phyloP scores from a whole-genome alignment of 768 basidiomycete genomes.

The Sarcodon sp. region DNA sequence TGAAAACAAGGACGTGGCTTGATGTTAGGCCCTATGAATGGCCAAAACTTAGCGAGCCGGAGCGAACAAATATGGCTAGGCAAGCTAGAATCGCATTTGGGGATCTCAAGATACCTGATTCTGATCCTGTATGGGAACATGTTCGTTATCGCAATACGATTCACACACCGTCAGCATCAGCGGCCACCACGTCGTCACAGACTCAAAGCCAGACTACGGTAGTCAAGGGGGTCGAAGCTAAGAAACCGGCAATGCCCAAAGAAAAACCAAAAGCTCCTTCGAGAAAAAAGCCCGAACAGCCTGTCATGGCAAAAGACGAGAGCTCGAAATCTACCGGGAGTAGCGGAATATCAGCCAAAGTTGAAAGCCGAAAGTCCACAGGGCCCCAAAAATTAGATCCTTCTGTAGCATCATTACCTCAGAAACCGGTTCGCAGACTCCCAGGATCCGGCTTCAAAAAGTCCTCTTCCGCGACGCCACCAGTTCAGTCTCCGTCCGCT shows the following conservation, averaged over 20 bases:
- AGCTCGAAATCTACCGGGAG: constrained; percentile 15
- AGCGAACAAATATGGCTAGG: constrained; percentile 36
- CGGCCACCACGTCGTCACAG: background rate
- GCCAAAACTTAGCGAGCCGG: constrained; percentile 32
- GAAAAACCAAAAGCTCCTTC: constrained; percentile 8
- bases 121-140: constrained; percentile 52
- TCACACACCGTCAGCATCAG: constrained; percentile 2
- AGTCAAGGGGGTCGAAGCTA: constrained; percentile 15
- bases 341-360: background rate
- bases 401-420: constrained; percentile 9
- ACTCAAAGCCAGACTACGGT: background rate
- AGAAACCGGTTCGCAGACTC: constrained; percentile 16
- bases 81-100: constrained; percentile 36
- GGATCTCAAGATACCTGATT: constrained; percentile 40
- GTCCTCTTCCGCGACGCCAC: constrained; percentile 11
- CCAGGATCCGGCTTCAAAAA: constrained; percentile 40
- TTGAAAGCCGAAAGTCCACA: constrained; percentile 12
- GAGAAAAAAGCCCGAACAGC: constrained; percentile 8
- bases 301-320: constrained; percentile 36
- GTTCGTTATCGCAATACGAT: constrained; percentile 21
- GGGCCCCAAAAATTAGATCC: constrained; percentile 5
- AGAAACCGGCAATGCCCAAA: constrained; percentile 30
- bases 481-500: constrained; percentile 6
- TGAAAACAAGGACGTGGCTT: constrained; percentile 46
- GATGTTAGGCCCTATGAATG: constrained; percentile 63